Conservation (phyloP, 345 rosid genomes). For the Eucalyptus sp. region DNA sequence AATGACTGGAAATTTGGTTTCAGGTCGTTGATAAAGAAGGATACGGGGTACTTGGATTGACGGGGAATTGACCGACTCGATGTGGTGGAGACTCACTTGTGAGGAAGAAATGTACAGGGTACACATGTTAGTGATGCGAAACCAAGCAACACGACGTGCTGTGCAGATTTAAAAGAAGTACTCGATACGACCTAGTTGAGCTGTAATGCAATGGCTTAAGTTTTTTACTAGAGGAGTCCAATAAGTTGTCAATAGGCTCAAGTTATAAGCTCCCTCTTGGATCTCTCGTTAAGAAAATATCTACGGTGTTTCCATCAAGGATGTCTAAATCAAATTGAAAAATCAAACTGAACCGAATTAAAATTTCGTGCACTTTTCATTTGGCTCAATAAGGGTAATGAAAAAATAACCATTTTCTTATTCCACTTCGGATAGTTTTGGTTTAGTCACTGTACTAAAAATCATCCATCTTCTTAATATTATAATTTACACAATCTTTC, state of each 20-base stretch:
- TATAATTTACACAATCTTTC: neutral
- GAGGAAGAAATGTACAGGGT: neutral
- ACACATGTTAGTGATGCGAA: neutral
- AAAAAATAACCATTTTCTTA: neutral
- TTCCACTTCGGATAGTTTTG: too few relatives aligned
- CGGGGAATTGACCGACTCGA: too few relatives aligned
- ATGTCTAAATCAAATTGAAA: neutral
- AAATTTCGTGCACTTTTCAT: too few relatives aligned
- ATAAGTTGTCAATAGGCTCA: neutral
- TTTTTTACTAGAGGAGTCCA: neutral
- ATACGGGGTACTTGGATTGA: too few relatives aligned
- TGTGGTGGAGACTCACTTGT: neutral
- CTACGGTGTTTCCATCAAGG: neutral
- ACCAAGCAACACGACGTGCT: neutral
- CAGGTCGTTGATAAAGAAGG: too few relatives aligned
- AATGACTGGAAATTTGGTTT: too few relatives aligned
- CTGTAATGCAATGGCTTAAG: neutral
- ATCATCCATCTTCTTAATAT: neutral
- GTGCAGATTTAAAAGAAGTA: neutral
- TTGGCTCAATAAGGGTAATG: too few relatives aligned
- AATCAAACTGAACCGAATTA: too few relatives aligned
- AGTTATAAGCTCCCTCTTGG: neutral
- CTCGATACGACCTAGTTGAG: neutral
- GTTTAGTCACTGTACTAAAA: too few relatives aligned
- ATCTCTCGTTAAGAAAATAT: neutral